Evolutionary conservation across 306 rosid species (phyloP).

Genomic region (Trifolium repens): DNA sequence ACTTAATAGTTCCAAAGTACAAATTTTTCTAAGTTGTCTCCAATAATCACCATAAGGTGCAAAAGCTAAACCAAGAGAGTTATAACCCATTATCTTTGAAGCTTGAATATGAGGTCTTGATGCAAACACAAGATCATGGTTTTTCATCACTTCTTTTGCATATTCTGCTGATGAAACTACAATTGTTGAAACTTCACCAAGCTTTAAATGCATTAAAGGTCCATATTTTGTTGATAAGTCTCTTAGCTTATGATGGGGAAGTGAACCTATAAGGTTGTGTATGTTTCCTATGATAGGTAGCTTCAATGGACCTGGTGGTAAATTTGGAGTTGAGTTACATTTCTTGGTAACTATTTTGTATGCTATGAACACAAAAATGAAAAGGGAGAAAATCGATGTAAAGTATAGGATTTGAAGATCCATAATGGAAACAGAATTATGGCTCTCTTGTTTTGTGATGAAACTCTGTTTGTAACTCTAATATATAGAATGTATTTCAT

Average conservation of each 20-base stretch:
- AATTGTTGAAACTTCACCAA: constrained; percentile 48
- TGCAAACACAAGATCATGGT: constrained; percentile 45
- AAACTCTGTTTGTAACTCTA: constrained; percentile 16
- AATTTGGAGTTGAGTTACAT: constrained; percentile 23
- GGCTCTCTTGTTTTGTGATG: background rate
- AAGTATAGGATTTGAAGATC: constrained; percentile 32
- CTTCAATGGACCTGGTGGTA: constrained; percentile 56
- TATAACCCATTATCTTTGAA: constrained; percentile 25
- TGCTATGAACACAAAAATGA: constrained; percentile 14
- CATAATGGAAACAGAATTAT: constrained; percentile 4
- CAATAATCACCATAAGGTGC: constrained; percentile 48
- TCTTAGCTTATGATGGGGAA: constrained; percentile 47
- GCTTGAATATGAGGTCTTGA: constrained; percentile 43
- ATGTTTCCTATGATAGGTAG: constrained; percentile 50
- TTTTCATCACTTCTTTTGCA: constrained; percentile 44
- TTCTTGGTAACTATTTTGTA: constrained; percentile 27
- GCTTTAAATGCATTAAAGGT: constrained; percentile 50
- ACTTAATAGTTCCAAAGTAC: constrained; percentile 43
- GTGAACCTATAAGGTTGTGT: constrained; percentile 34
- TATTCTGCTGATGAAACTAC: constrained; percentile 49
- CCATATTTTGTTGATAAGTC: constrained; percentile 49
- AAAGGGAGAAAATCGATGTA: constrained; percentile 15
- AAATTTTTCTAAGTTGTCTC: constrained; percentile 42
- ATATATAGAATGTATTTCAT: background rate
- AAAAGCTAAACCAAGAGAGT: background rate